Conservation (phyloP, 495 filamentous ascomycete species). For the Delitschia confertaspora region DNA sequence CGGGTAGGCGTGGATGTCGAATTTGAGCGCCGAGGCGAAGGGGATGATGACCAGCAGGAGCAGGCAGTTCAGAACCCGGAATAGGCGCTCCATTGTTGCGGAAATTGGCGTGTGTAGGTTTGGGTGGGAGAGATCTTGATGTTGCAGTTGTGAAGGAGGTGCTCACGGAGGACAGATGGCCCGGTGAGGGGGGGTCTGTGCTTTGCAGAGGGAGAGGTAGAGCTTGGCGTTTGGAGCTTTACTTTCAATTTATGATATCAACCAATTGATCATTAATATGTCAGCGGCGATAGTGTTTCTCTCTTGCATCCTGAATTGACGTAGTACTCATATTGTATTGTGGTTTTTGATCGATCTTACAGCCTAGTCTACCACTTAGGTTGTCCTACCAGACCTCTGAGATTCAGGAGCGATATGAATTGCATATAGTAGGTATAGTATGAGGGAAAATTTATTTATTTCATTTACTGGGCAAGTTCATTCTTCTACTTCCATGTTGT, state of each 20-base stretch:
- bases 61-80: conserved; percentile 12
- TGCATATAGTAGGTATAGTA: too few species aligned
- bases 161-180: conserved; percentile 8
- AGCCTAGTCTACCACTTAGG: too few species aligned
- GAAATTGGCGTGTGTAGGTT: not conserved
- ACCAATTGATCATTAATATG: not conserved
- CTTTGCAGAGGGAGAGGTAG: too few species aligned
- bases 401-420: too few species aligned
- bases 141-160: conserved; percentile 1
- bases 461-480: too few species aligned
- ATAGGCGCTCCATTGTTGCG: conserved; percentile 23
- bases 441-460: too few species aligned
- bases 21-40: conserved; percentile 72
- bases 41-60: conserved; percentile 38
- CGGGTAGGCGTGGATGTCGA: conserved; percentile 71
- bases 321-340: too few species aligned
- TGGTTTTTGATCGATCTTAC: too few species aligned
- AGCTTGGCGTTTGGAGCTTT: too few species aligned
- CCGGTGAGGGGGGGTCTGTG: not conserved
- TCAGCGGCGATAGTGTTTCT: not conserved
- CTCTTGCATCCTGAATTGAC: not conserved
- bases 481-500: too few species aligned
- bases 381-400: too few species aligned
- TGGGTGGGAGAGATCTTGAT: not conserved
- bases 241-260: too few species aligned